A percentile compares a stretch with the other conserved stretches of the same genome.
Conservation (phyloP, 164 flowering plant species). For the Vitis cinerea region DNA sequence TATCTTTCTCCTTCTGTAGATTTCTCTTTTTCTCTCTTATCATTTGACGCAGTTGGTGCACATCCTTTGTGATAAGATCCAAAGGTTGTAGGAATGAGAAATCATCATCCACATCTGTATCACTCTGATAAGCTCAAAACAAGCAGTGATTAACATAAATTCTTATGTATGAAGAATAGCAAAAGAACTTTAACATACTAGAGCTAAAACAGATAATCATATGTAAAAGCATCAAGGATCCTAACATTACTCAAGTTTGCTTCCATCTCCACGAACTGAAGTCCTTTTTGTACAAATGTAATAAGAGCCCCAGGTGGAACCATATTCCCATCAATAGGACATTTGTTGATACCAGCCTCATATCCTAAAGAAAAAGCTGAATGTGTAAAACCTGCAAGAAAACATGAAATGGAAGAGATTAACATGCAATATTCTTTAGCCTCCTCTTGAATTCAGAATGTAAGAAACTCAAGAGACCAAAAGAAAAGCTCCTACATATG, state of each 20-base stretch:
- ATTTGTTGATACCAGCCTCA: slow-evolving; percentile 87
- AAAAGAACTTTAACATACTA: neutral
- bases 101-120: slow-evolving; percentile 86
- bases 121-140: slow-evolving; percentile 53
- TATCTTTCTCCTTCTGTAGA: slow-evolving; percentile 59
- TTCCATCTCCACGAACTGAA: slow-evolving; percentile 94
- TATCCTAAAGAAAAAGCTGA: slow-evolving; percentile 89
- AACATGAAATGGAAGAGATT: neutral
- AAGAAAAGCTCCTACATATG: no score
- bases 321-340: slow-evolving; percentile 81
- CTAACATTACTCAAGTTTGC: slow-evolving; percentile 84
- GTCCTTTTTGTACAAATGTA: slow-evolving; percentile 91
- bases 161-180: neutral
- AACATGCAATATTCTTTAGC: neutral
- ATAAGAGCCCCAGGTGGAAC: slow-evolving; percentile 96
- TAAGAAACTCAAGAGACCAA: no score
- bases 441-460: no score
- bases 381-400: slow-evolving; percentile 80
- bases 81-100: slow-evolving; percentile 87
- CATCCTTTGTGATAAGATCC: slow-evolving; percentile 94
- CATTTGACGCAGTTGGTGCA: slow-evolving; percentile 62
- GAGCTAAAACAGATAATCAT: neutral
- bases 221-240: slow-evolving; percentile 13
- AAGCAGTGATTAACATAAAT: slow-evolving; percentile 29
- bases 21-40: slow-evolving; percentile 72